Evolutionary conservation across 1,139 yeast species (phyloP), one percentile per base, ranked within the genome.

Genomic region (Sugiyamaella japonica): DNA sequence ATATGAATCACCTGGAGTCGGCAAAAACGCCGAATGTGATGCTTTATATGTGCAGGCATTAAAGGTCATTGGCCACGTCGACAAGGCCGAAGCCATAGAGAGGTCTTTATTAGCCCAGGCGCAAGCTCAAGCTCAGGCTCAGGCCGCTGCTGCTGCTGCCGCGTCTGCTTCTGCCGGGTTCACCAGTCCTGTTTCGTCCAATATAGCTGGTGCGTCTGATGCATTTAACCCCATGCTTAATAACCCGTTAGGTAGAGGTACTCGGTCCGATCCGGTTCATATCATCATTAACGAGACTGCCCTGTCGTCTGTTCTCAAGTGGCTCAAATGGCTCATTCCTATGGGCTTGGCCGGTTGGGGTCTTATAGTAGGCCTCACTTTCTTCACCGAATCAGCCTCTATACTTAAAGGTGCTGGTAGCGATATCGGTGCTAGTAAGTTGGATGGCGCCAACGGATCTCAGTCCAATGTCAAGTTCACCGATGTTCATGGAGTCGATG

Each of bases 401-500:
- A 81, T 91, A 50, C 79, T 90, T 73, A 89, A 88, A 66, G 85
- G 86, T 60, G 75, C 88, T 17, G 85, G 84, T 3, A 82, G 84
- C 23, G 95, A 87, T 64, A 84, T 67, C 28, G 61, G 62, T 40
- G 42, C 63, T 32, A 64, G 69, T 52, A 63, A 69, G 54, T 50
- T 61, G 12, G 74, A 71, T 52, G 68, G 71, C 29, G 62, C 68
- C 44, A 67, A 71, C 50, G 97, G 93, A 66, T 93, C 89, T 47
- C 89, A 89, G 68, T 87, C 95, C 9, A 88, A 89, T 41, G 98
- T 91, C 46, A 84, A 84, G 67, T 95, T 95, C 70, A 81, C 83
- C 47, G 99, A 95, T 70, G 98, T 95, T 37, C 89, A 93, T 68
- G 99, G 99, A 51, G 96, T 95, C 61, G 99, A 95, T 70, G 99